Conservation (phyloP, 1,284 basidiomycete species). For the Phlebopus sp. region DNA sequence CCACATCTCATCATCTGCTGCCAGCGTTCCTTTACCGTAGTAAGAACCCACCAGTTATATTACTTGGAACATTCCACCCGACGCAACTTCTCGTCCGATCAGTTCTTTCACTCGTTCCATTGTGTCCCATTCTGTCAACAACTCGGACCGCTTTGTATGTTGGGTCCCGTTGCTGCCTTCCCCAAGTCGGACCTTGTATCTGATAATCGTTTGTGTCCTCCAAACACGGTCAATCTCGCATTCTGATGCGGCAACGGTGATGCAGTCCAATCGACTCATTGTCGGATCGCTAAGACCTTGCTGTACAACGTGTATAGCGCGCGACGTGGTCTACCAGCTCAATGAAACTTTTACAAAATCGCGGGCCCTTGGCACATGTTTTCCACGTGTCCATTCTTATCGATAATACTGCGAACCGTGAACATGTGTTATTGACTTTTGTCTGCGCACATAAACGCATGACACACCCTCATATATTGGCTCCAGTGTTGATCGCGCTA, state of each 20-base stretch:
- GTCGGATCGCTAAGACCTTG: not conserved
- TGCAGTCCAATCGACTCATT: slow-evolving; percentile 2
- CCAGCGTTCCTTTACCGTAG: not conserved
- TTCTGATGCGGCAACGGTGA: not conserved
- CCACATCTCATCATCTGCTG: not conserved
- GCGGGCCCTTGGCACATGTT: not conserved
- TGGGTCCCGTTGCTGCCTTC: not conserved
- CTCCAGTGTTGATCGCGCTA: no score
- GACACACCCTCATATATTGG: no score
- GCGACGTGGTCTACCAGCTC: not conserved
- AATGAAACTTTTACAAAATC: not conserved
- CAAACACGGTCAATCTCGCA: slow-evolving; percentile 5
- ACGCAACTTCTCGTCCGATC: not conserved
- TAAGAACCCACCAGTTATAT: not conserved
- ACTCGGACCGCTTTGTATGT: not conserved
- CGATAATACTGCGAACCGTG: not conserved
- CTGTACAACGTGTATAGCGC: not conserved
- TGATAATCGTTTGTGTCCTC: slow-evolving; percentile 12
- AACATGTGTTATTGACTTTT: slow-evolving; percentile 4
- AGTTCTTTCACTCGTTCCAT: not conserved
- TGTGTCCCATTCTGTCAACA: slow-evolving; percentile 2
- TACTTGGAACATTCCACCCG: not conserved
- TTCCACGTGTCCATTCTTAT: not conserved
- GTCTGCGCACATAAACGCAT: no score
- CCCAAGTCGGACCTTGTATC: not conserved